Conservation (phyloP, 1,139 yeast genomes). For the Blastobotrys buckinghamii region DNA sequence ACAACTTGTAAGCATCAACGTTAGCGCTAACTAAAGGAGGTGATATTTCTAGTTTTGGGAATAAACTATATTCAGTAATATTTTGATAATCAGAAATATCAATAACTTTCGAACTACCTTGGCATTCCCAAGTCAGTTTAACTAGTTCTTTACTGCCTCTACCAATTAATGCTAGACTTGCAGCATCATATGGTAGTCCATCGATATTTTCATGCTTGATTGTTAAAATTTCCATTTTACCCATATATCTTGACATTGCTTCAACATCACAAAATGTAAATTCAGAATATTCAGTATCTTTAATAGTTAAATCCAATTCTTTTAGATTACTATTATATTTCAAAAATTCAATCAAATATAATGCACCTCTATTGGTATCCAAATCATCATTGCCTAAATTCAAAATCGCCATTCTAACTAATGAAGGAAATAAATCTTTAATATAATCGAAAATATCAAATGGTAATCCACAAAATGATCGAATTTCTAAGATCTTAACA, state of each 20-base stretch:
- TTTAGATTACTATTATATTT: neutral
- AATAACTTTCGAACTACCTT: neutral
- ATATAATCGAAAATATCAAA: neutral
- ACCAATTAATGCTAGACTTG: neutral
- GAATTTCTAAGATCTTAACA: neutral
- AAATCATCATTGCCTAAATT: neutral
- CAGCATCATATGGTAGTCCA: neutral
- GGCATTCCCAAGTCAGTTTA: neutral
- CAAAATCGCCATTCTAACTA: neutral
- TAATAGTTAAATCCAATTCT: neutral
- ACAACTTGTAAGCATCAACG: neutral
- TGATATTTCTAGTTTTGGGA: neutral
- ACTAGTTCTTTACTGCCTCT: neutral
- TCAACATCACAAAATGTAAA: neutral
- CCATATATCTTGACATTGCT: neutral
- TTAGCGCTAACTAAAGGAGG: neutral
- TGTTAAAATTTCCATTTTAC: neutral
- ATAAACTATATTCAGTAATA: neutral
- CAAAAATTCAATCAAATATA: neutral
- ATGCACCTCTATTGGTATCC: neutral
- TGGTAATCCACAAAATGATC: neutral
- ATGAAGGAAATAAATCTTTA: neutral
- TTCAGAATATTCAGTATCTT: neutral
- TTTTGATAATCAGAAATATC: neutral
- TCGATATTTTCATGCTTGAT: neutral